Evolutionary conservation across 2,329 filamentous ascomycete species (phyloP).

Genomic region (Claviceps fusiformis): DNA sequence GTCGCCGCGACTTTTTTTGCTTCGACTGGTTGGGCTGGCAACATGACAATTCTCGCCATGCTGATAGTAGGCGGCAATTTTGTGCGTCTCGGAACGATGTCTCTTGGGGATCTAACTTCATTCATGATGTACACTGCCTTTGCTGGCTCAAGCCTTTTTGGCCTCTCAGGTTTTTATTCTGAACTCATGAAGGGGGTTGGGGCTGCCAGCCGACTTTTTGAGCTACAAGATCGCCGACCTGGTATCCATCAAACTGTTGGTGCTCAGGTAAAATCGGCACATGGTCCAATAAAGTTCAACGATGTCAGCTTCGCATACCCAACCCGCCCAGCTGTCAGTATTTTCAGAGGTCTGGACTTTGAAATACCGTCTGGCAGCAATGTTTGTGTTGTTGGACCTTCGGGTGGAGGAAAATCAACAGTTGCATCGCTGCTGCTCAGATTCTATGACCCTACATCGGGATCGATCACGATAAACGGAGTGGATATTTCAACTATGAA

Average conservation of each 20-base stretch:
- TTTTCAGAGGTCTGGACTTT: slow-evolving; percentile 82
- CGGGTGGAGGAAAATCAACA: slow-evolving; percentile 90
- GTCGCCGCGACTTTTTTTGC: slow-evolving; percentile 84
- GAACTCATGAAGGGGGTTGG: slow-evolving; percentile 99
- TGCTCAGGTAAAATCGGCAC: slow-evolving; percentile 63
- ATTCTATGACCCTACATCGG: slow-evolving; percentile 75
- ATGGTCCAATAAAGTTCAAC: slow-evolving; percentile 77
- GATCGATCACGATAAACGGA: slow-evolving; percentile 71
- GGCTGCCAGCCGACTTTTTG: slow-evolving; percentile 89
- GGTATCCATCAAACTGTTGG: slow-evolving; percentile 82
- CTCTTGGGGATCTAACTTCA: slow-evolving; percentile 81
- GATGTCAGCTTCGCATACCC: slow-evolving; percentile 85
- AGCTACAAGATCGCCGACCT: slow-evolving; percentile 80
- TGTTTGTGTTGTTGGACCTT: slow-evolving; percentile 91
- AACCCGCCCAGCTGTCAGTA: slow-evolving; percentile 77
- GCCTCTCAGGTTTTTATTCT: slow-evolving; percentile 89
- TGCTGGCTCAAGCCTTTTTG: slow-evolving; percentile 75
- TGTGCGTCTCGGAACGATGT: slow-evolving; percentile 75
- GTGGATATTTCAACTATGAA: slow-evolving; percentile 78
- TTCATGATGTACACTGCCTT: slow-evolving; percentile 98
- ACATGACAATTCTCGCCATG: slow-evolving; percentile 87
- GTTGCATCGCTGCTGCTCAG: slow-evolving; percentile 82
- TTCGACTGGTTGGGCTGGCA: slow-evolving; percentile 80
- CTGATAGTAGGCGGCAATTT: slow-evolving; percentile 83
- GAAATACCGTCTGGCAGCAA: slow-evolving; percentile 88